phyloP scores from a whole-genome alignment of 2,329 filamentous ascomycete species.

The Microcyclosporella mali region DNA sequence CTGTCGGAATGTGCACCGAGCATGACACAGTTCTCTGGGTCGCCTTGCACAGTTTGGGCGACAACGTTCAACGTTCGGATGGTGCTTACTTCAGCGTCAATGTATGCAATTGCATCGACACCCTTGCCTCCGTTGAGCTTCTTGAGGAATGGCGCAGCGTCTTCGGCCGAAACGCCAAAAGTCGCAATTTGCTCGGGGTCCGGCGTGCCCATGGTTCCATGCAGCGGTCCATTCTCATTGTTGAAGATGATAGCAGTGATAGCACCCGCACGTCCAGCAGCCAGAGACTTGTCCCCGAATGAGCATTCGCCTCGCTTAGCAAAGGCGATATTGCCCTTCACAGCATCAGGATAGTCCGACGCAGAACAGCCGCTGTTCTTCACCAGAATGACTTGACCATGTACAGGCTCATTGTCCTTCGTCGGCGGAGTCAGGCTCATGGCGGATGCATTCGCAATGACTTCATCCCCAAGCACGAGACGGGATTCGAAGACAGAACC shows the following conservation, averaged over 20 bases:
- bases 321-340: slow-evolving; percentile 62
- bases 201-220: slow-evolving; percentile 52
- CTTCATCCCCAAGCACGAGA: slow-evolving; percentile 50
- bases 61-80: slow-evolving; percentile 19
- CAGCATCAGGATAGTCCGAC: slow-evolving; percentile 55
- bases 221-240: slow-evolving; percentile 55
- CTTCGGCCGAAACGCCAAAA: slow-evolving; percentile 52
- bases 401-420: slow-evolving; percentile 21
- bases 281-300: slow-evolving; percentile 65
- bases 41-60: slow-evolving; percentile 20
- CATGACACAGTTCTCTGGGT: slow-evolving; percentile 51
- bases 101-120: slow-evolving; percentile 19
- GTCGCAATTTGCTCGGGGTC: slow-evolving; percentile 61
- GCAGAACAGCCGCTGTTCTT: slow-evolving; percentile 57
- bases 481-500: slow-evolving; percentile 25
- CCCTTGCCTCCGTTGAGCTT: slow-evolving; percentile 13
- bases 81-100: slow-evolving; percentile 16
- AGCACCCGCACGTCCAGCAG: slow-evolving; percentile 64
- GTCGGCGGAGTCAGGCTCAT: slow-evolving; percentile 30
- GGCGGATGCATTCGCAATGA: slow-evolving; percentile 58
- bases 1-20: slow-evolving; percentile 34
- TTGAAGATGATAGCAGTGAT: slow-evolving; percentile 72
- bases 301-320: slow-evolving; percentile 63
- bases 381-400: slow-evolving; percentile 45
- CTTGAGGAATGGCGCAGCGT: slow-evolving; percentile 14